These are phyloP conservation scores for Melanomma pulvis-pyrius DNA, from an alignment of 495 filamentous ascomycete species.

Conservation along the genomic window DNA sequence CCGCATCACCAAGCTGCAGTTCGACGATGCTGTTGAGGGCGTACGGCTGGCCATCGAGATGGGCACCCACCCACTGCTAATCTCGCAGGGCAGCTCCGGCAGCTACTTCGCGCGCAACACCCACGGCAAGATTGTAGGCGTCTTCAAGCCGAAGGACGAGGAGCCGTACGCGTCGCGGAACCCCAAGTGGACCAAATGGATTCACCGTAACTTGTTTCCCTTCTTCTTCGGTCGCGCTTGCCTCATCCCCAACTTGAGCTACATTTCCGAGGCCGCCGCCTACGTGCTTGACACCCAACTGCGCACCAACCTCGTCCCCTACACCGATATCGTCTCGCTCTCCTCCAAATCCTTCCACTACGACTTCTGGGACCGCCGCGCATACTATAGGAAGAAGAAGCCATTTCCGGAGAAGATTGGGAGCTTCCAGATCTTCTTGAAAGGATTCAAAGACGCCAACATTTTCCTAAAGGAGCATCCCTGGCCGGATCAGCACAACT, in stretches of 20 bases:
- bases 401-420: constrained; percentile 88
- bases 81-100: constrained; percentile 93
- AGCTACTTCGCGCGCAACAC: constrained; percentile 95
- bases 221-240: constrained; percentile 96
- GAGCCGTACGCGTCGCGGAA: constrained; percentile 76
- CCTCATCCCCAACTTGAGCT: constrained; percentile 97
- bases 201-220: constrained; percentile 71
- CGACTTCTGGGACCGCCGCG: constrained; percentile 92
- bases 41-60: constrained; percentile 87
- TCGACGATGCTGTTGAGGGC: constrained; percentile 87
- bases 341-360: constrained; percentile 98
- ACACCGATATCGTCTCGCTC: constrained; percentile 90
- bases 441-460: constrained; percentile 95
- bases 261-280: constrained; percentile 96
- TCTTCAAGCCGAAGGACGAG: constrained; percentile 99
- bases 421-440: constrained; percentile 96
- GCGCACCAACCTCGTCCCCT: constrained; percentile 89
- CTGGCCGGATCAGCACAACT: constrained; percentile 91
- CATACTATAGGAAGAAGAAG: constrained; percentile 83
- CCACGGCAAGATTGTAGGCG: constrained; percentile 90
- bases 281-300: constrained; percentile 92
- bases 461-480: constrained; percentile 92
- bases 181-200: constrained; percentile 53
- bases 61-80: constrained; percentile 91
- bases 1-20: constrained; percentile 74